These are phyloP conservation scores for Picea abies DNA, from an alignment of 83 land plant species.

Conservation along the genomic window DNA sequence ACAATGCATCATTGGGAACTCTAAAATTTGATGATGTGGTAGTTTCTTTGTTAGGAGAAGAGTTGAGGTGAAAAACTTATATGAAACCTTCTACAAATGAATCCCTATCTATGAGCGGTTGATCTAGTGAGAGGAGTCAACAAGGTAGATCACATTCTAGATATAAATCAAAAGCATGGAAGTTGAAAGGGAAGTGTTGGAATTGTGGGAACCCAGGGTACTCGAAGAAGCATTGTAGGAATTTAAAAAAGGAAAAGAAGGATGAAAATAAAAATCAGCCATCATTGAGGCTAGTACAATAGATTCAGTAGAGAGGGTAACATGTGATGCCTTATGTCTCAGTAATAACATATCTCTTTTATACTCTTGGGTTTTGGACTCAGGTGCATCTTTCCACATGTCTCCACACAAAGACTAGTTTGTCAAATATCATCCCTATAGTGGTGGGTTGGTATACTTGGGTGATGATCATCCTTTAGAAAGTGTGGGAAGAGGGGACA, in stretches of 20 bases:
- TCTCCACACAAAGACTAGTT: not conserved
- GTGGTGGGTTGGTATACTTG: not conserved
- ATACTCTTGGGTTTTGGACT: not conserved
- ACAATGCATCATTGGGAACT: not conserved
- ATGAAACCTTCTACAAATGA: not conserved
- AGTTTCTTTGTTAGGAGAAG: not conserved
- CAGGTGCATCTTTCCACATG: not conserved
- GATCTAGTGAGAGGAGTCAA: not conserved
- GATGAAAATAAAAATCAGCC: not conserved
- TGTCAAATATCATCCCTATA: not conserved
- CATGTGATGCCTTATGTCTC: not conserved
- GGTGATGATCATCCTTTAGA: not conserved
- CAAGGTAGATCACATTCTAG: not conserved
- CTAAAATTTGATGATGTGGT: not conserved
- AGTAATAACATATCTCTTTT: not conserved
- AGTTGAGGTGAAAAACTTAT: not conserved
- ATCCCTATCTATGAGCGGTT: not conserved
- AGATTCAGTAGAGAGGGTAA: not conserved
- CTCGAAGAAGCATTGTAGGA: not conserved
- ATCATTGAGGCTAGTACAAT: not conserved
- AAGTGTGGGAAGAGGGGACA: not conserved
- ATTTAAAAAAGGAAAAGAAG: not conserved
- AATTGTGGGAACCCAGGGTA: not conserved
- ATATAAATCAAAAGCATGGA: not conserved
- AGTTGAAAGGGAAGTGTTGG: not conserved